A percentile compares a stretch with the other conserved stretches of the same genome.
phyloP scores from a whole-genome alignment of 495 filamentous ascomycete genomes.

The Parathielavia hyrcaniae region DNA sequence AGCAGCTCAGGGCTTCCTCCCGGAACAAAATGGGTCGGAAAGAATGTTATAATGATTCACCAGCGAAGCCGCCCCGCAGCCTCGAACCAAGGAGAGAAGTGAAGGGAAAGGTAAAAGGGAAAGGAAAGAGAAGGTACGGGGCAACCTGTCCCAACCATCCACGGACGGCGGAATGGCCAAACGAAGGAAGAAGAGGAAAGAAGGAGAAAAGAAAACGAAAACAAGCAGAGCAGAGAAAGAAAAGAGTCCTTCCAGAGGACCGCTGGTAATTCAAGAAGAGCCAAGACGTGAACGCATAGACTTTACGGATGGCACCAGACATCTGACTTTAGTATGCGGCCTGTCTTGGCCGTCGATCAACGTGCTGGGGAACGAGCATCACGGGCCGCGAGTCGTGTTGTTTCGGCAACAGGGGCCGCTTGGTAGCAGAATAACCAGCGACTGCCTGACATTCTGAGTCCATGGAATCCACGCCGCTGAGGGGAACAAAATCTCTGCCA shows the following conservation, averaged over 20 bases:
- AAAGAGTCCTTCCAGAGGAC: constrained; percentile 35
- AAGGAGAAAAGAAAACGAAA: constrained; percentile 20
- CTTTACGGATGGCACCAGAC: constrained; percentile 6
- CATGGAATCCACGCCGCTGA: not conserved
- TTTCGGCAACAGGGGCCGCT: constrained; percentile 6
- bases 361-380: constrained; percentile 5
- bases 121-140: constrained; percentile 5
- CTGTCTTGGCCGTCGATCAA: constrained; percentile 17
- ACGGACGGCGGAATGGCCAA: constrained; percentile 5
- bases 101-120: constrained; percentile 15
- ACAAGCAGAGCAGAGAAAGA: constrained; percentile 20
- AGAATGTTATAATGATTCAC: constrained; percentile 11
- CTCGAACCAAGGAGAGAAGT: constrained; percentile 15
- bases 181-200: constrained; percentile 15
- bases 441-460: not conserved
- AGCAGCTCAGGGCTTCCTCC: constrained; percentile 17
- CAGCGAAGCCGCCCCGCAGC: constrained; percentile 30
- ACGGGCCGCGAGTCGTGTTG: constrained; percentile 24
- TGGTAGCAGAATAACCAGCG: constrained; percentile 1
- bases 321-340: constrained; percentile 21
- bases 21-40: constrained; percentile 4
- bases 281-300: constrained; percentile 8
- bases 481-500: not conserved
- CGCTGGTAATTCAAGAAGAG: constrained; percentile 5
- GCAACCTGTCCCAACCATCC: constrained; percentile 6